Base-by-base conservation (phyloP, 1,284 basidiomycete genomes). In the Pseudozyma thailandica region DNA sequence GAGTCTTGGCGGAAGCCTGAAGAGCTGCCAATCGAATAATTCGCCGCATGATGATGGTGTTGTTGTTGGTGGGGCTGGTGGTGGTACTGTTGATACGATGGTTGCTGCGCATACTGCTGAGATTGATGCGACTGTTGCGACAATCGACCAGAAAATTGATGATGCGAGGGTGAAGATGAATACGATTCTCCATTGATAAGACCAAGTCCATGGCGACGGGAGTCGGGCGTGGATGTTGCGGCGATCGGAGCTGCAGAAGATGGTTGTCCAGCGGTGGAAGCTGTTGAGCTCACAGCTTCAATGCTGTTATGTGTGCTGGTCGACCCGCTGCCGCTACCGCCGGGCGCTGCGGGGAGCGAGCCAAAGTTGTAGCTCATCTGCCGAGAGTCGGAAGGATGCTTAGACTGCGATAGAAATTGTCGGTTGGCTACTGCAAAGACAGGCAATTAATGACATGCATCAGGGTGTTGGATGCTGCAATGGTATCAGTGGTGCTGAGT, bases 1-100 rank as follows among this genome's bases (percentile, higher is more conserved):
- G 63, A 66, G 3, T 66, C 63, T 9, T 48, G 52, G 18, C 52
- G 57, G 9, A 60, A 52, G 39, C 57, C 57, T 2, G 56, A 43
- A 10, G 56, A 56, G 49, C 63, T 60, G 52, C 57, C 42, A 10
- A 60, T 66, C 28, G 63, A 66, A 13, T 54, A 25, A 27, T 38
- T 54, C 6, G 56, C 49, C 6, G 48, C 49, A 28, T 60, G 56
- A 33, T 59, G 62, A 25, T 46, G 46, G 13, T 55, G 49, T 12
- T 55, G 60, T 7, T 55, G 52, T 0, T 26, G 47, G 16, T 31
- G 43, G 5, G 10, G 52, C 10, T 39, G 45, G 8, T 53, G 50
- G 7, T 47, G 52, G 7, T 41, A 30, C 20, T 41, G 53, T 15
- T 33, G 45, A 7, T 44, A 28, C n/a, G 18, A 35, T 52, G 18